Evolutionary conservation across 768 basidiomycete species (phyloP), one percentile per base, ranked within the genome.

Genomic region (Leccinum sublutescens): DNA sequence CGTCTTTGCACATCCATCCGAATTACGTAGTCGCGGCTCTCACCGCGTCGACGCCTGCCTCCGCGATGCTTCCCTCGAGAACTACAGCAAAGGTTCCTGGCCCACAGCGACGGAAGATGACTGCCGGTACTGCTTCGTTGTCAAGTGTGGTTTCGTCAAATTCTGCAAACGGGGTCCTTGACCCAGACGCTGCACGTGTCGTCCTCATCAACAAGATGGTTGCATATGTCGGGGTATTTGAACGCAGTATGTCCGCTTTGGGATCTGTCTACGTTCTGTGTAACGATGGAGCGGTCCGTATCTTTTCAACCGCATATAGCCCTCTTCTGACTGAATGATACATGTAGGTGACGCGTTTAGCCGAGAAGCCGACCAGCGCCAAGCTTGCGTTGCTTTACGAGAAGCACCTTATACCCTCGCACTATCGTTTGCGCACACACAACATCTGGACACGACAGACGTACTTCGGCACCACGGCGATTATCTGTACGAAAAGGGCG

Each of bases 391-490:
- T 93, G 73, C 76, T 98, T 5, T 96, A 93, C 67, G 81, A 85
- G 43, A 89, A 87, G 60, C 86, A 86, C 0, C 78, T 86, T 97
- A 88, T 68, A 74, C 81, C 0, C 80, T 96, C 4, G 95, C 96
- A 0, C 76, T 98, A 34, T 87, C 83, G 58, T 79, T 98, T 11
- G 97, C 95, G 3, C 81, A 86, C 64, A 89, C 89, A 0, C 89
- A 93, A 60, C 80, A 82, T 8, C 77, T 97, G 19, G 89, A 92
- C 47, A 80, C 96, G 1, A 92, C 93, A 0, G 94, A 97, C 65
- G 94, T 98, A 21, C 90, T 95, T 66, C 78, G 85, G 50, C 87
- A 89, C 58, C 96, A 95, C 68, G 96, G 94, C 1, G 95, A 98
- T 67, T 86, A 95, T 68, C 78, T 98, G 14, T 98, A 99, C 69